Percentiles rank a stretch among this genome's conserved stretches.
Evolutionary conservation across 805 yeast genomes (phyloP).

Genomic region (Tetrapisispora arboricola): DNA sequence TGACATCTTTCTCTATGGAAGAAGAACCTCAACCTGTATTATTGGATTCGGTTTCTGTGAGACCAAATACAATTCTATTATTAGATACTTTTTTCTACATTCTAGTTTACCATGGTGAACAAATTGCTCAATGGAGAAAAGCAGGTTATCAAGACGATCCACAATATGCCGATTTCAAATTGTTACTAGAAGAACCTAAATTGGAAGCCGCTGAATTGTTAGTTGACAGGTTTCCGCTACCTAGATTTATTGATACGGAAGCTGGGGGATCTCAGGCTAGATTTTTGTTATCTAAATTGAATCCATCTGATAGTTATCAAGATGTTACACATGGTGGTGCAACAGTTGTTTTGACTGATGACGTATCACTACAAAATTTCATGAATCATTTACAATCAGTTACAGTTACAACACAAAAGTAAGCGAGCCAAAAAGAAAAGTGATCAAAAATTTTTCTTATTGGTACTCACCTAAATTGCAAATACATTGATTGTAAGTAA

Average conservation of each 20-base stretch:
- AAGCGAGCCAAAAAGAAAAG: neutral
- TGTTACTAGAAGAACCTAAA: conserved; percentile 78
- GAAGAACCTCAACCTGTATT: conserved; percentile 86
- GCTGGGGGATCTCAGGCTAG: conserved; percentile 99
- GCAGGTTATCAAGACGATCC: conserved; percentile 88
- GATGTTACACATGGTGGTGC: conserved; percentile 39
- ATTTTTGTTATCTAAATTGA: conserved; percentile 86
- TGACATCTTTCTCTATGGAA: conserved; percentile 74
- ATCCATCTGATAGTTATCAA: conserved; percentile 82
- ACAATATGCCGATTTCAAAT: conserved; percentile 81
- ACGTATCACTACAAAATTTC: conserved; percentile 87
- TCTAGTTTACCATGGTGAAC: conserved; percentile 88
- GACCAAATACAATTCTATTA: conserved; percentile 76
- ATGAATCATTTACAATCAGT: conserved; percentile 90
- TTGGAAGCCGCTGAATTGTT: conserved; percentile 86
- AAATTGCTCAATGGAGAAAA: conserved; percentile 93
- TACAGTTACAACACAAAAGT: conserved; percentile 41
- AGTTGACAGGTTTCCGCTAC: conserved; percentile 92
- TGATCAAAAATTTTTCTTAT: too few species aligned
- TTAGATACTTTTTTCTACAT: conserved; percentile 96
- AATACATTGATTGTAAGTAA: neutral
- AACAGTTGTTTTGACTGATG: conserved; percentile 91
- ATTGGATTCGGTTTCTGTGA: conserved; percentile 84
- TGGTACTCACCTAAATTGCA: too few species aligned
- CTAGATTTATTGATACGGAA: conserved; percentile 93